These are phyloP conservation scores for Barnettozyma populi DNA, from an alignment of 805 yeast genomes.

Conservation along the genomic window DNA sequence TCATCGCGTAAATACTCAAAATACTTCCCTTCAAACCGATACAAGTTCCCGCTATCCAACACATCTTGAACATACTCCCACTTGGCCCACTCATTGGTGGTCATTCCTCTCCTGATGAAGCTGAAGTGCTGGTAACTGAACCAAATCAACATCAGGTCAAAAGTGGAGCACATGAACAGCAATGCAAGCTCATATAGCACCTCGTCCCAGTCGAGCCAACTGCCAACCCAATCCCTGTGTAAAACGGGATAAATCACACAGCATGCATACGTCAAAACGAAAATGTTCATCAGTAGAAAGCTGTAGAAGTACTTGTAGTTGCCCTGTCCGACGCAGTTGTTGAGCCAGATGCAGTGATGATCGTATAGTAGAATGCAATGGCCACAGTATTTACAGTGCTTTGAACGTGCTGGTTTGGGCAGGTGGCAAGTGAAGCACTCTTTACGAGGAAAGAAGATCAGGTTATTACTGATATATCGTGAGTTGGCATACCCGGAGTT, in stretches of 20 bases:
- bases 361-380: slow-evolving; percentile 61
- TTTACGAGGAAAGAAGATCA: slow-evolving; percentile 17
- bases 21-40: slow-evolving; percentile 12
- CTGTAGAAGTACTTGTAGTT: slow-evolving; percentile 58
- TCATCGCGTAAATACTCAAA: slow-evolving; percentile 21
- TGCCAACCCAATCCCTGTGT: slow-evolving; percentile 1
- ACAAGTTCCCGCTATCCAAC: slow-evolving; percentile 35
- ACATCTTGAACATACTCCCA: slow-evolving; percentile 62
- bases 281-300: slow-evolving; percentile 46
- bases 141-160: slow-evolving; percentile 38
- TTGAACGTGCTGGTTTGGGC: slow-evolving; percentile 65
- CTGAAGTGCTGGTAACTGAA: slow-evolving; percentile 42
- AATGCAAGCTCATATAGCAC: slow-evolving; percentile 22
- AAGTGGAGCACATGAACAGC: slow-evolving; percentile 37
- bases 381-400: slow-evolving; percentile 69
- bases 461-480: slow-evolving; percentile 12
- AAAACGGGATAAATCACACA: slow-evolving; percentile 14
- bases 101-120: slow-evolving; percentile 58
- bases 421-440: slow-evolving; percentile 53
- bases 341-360: slow-evolving; percentile 70
- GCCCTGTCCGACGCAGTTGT: slow-evolving; percentile 67
- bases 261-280: slow-evolving; percentile 41
- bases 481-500: slow-evolving; percentile 1
- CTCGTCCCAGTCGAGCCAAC: neutral
- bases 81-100: slow-evolving; percentile 69